phyloP scores from a whole-genome alignment of 2,329 filamentous ascomycete genomes.

The Fusarium mundagurra region DNA sequence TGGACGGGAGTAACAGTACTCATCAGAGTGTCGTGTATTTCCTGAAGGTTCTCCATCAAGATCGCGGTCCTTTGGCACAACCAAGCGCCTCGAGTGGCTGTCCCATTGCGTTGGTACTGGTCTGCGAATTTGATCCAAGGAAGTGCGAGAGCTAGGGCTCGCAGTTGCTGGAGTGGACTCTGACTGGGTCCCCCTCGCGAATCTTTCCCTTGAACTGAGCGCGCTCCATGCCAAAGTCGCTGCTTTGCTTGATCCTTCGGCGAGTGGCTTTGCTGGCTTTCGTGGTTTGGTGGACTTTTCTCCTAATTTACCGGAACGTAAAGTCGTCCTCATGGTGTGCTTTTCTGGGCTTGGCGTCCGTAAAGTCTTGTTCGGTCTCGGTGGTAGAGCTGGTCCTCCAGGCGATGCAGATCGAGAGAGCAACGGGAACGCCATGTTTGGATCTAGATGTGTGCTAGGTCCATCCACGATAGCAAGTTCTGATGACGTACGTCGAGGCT shows the following conservation, averaged over 20 bases:
- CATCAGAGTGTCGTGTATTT: conserved; percentile 52
- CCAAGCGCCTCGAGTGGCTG: conserved; percentile 62
- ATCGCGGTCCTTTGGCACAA: conserved; percentile 52
- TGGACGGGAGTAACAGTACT: conserved; percentile 50
- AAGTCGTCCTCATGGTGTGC: conserved; percentile 69
- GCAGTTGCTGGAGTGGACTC: conserved; percentile 37
- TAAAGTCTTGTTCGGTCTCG: conserved; percentile 51
- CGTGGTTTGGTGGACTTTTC: conserved; percentile 56
- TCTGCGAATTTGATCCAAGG: conserved; percentile 48
- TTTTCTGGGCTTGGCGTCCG: conserved; percentile 69
- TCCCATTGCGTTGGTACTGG: conserved; percentile 60
- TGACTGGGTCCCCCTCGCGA: conserved; percentile 39
- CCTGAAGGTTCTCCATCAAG: conserved; percentile 44
- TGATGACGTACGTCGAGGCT: conserved; percentile 64
- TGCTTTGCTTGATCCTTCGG: conserved; percentile 69
- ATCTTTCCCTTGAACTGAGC: conserved; percentile 53
- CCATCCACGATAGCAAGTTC: conserved; percentile 56
- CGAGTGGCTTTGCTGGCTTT: conserved; percentile 53
- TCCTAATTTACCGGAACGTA: conserved; percentile 60
- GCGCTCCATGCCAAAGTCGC: conserved; percentile 71
- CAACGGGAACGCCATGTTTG: conserved; percentile 18
- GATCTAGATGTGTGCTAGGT: conserved; percentile 34
- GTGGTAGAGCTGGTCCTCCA: conserved; percentile 40
- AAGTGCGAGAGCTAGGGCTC: conserved; percentile 36
- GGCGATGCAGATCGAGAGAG: conserved; percentile 47